Base-by-base conservation (phyloP, 1,284 basidiomycete genomes). In the Leccinum fallax region DNA sequence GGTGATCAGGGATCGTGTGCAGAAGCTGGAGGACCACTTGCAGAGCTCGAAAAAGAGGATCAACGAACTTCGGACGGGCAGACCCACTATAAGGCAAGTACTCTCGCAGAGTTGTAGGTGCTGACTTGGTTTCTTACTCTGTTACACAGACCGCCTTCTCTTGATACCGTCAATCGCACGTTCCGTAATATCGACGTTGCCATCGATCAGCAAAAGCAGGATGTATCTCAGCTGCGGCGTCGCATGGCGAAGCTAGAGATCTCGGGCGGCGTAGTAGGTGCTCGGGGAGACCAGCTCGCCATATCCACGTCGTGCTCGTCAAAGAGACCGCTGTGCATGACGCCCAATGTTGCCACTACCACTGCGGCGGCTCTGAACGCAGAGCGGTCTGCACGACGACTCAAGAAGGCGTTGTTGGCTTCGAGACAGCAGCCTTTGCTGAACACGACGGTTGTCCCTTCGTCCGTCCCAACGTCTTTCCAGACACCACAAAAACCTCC, bases 121-220 rank as follows among this genome's bases (percentile, higher is more conserved):
- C 11, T 55, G 9, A 40, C 7, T 21, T 54, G 26, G 30, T 43
- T 9, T 34, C n/a, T 58, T 57, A 55, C 53, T 34, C 19, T 34
- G 58, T n/a, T 11, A 28, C 19, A 60, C 69, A 94, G 91, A 66
- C 84, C 91, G 7, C 94, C 94, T 0, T 88, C 92, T 10, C 76
- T 96, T 53, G 94, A 94, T 69, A 90, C 91, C 0, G 85, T 96
- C 68, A 88, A 92, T 64, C 85, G 93, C 30, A 92, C 92, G 0
- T 91, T 89, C 67, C 85, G 89, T 54, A 95, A 95, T 73, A 93
- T 96, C 65, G 89, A 91, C 55, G 69, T 85, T 21, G 85, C 85
- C 1, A 81, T 92, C 58, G 80, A 83, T 34, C 85, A 88, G 63
- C 88, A 92, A 73, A 77, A 79, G 1, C 75, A 81, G 51, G 86